These are phyloP conservation scores for Kickxella alabastrina DNA, from an alignment of 192 early-diverging fungal genomes.

Conservation along the genomic window DNA sequence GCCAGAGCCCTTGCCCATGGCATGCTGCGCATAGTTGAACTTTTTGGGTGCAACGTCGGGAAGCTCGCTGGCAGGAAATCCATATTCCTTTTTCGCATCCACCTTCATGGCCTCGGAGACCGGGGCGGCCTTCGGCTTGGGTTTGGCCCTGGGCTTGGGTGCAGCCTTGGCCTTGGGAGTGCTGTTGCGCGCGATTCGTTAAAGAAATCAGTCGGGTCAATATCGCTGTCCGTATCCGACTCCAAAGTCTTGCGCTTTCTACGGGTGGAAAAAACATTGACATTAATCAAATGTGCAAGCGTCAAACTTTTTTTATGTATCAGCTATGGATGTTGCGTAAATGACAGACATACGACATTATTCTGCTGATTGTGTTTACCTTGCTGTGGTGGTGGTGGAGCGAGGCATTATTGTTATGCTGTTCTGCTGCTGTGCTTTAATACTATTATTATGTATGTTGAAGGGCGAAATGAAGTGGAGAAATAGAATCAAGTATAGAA, in stretches of 20 bases:
- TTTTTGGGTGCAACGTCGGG: constrained; percentile 23
- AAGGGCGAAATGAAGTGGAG: too few relatives aligned
- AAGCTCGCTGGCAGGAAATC: constrained; percentile 36
- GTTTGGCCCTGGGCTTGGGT: constrained; percentile 10
- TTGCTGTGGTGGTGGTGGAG: too few relatives aligned
- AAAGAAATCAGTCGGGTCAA: constrained; percentile 37
- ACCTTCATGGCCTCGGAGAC: constrained; percentile 12
- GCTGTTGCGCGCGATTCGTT: not conserved
- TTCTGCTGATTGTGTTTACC: too few relatives aligned
- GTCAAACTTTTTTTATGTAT: too few relatives aligned
- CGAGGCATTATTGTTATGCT: too few relatives aligned
- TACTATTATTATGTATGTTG: too few relatives aligned
- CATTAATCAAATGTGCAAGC: too few relatives aligned
- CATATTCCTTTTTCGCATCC: constrained; percentile 9
- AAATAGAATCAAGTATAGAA: too few relatives aligned
- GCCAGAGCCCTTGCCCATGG: constrained; percentile 20
- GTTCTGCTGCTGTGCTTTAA: too few relatives aligned
- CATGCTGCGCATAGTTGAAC: constrained; percentile 17
- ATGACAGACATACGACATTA: too few relatives aligned
- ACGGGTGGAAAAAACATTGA: too few relatives aligned
- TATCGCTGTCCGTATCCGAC: constrained; percentile 10
- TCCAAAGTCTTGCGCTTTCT: constrained; percentile 23
- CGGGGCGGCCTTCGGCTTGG: constrained; percentile 9
- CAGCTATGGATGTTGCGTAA: too few relatives aligned
- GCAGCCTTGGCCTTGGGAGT: constrained; percentile 3